A percentile compares a stretch with the other conserved stretches of the same genome.
Evolutionary conservation across 176 grass and related monocot genomes (phyloP).

Genomic region (Guadua angustifolia): DNA sequence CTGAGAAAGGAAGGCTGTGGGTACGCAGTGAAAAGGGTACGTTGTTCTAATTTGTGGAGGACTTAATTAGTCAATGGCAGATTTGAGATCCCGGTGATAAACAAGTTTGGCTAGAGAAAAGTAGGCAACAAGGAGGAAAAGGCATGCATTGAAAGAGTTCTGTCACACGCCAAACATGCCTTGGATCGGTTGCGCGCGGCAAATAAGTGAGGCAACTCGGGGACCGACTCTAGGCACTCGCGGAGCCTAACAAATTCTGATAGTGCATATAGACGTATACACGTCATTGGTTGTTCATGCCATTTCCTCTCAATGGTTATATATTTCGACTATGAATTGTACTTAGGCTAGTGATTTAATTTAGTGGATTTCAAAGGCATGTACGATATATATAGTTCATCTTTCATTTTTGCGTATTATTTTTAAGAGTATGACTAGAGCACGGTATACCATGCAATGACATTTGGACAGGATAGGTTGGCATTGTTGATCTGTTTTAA

Average conservation of each 20-base stretch:
- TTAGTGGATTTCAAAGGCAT: no score
- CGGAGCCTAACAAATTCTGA: no score
- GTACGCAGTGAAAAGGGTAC: conserved; percentile 13
- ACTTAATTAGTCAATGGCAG: conserved; percentile 48
- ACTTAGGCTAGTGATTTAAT: not conserved
- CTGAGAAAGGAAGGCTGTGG: not conserved
- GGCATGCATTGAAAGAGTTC: conserved; percentile 4
- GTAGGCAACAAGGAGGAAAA: not conserved
- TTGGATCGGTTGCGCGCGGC: not conserved
- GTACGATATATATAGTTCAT: no score
- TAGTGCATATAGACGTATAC: no score
- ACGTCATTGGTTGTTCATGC: not conserved
- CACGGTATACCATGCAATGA: no score
- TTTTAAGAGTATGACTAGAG: no score
- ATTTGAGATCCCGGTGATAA: conserved; percentile 44
- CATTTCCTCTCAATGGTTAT: fast-evolving
- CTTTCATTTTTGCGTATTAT: no score
- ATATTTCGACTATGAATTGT: not conserved
- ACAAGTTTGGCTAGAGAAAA: conserved; percentile 5
- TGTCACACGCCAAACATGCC: conserved; percentile 18
- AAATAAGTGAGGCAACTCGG: not conserved
- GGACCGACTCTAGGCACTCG: no score
- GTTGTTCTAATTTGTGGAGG: not conserved
- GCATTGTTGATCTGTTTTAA: no score
- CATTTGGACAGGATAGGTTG: no score